Evolutionary conservation across 2,329 filamentous ascomycete genomes (phyloP).

Genomic region (Colletotrichum orbiculare): DNA sequence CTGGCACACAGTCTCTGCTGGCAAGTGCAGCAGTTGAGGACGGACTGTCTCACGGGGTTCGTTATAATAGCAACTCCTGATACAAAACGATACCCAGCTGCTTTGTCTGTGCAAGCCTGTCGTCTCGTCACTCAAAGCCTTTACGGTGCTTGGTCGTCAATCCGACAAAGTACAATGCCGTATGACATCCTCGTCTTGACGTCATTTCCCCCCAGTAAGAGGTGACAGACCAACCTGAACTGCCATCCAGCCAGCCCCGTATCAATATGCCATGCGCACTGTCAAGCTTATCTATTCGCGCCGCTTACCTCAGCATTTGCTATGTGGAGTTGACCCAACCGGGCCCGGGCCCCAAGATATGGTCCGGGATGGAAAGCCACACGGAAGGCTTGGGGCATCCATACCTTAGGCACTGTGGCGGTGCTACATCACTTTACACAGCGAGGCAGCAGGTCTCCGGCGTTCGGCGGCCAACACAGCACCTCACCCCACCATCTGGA

Average conservation of each 20-base stretch:
- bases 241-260: no score
- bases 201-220: slow-evolving; percentile 31
- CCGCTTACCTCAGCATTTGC: slow-evolving; percentile 6
- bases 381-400: background rate
- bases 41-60: slow-evolving; percentile 29
- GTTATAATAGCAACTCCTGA: slow-evolving; percentile 20
- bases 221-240: slow-evolving; percentile 19
- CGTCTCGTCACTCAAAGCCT: slow-evolving; percentile 20
- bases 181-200: slow-evolving; percentile 21
- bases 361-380: no score
- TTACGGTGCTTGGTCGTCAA: slow-evolving; percentile 27
- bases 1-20: slow-evolving; percentile 25
- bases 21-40: background rate
- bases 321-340: no score
- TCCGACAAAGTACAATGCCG: slow-evolving; percentile 18
- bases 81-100: slow-evolving; percentile 18
- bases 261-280: background rate
- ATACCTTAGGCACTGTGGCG: slow-evolving; percentile 1
- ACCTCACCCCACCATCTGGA: slow-evolving; percentile 22
- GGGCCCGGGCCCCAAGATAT: no score
- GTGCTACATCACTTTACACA: background rate
- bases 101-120: slow-evolving; percentile 22
- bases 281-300: slow-evolving; percentile 2
- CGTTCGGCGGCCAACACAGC: slow-evolving; percentile 28
- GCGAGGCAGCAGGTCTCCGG: slow-evolving; percentile 24